Base-by-base conservation (phyloP, 2,329 filamentous ascomycete genomes). In the Pleoardoris graminearum region DNA sequence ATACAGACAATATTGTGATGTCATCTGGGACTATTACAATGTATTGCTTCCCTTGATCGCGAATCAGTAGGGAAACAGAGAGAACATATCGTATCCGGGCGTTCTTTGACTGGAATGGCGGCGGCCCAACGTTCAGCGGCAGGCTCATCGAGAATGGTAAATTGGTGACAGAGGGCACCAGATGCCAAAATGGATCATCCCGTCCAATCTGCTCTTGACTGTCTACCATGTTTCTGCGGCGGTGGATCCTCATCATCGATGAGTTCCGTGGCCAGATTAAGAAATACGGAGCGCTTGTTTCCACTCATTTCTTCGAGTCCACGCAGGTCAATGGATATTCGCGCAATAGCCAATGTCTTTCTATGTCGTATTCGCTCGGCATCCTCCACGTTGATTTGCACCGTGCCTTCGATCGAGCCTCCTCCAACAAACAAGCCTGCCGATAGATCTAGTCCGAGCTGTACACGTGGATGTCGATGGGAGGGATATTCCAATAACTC, bases 361-460 rank as follows among this genome's bases (percentile, higher is more conserved):
- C 75, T 74, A 51, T 77, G 74, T 51, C 76, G 69, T 54, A 73
- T 63, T 50, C 75, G 69, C 49, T 79, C 75, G 42, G 75, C 73
- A 55, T 79, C 77, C 48, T 81, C 77, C 30, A 82, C 69, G 6
- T 70, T 74, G 43, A 82, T 68, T 46, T 76, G 75, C 11, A 80
- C 70, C 49, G 75, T 73, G 17, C 81, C 81, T 68, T 83, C 80
- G 12, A 82, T 73, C 10, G 76, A 81, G 7, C 80, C 79, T 23
- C 80, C 80, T 16, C 81, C 81, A n/a, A 83, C 79, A 53, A 81
- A 82, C 7, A 83, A 64, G 4, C 80, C 75, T 16, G 79, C 78
- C 25, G 76, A 76, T 21, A 80, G 68, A 44, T 79, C 77, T n/a
- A 82, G 60, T 14, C 78, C 79, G 7, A 81, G 68, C 32, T 75